Base-by-base conservation (phyloP, 805 yeast genomes). In the Priceomyces haplophilus region DNA sequence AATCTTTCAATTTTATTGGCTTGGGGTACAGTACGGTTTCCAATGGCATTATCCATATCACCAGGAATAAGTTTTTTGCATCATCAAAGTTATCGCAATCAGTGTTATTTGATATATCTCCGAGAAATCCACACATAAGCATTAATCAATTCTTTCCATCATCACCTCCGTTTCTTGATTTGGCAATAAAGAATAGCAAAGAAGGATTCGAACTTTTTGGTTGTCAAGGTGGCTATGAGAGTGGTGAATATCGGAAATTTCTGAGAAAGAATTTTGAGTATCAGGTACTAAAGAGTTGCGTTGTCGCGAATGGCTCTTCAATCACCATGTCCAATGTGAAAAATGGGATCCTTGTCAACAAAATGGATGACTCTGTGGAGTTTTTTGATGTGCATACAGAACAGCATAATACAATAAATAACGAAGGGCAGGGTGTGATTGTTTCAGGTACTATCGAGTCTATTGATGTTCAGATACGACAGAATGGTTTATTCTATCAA, bases 191-290 rank as follows among this genome's bases (percentile, higher is more conserved):
- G n/a, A 11, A 34, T 15, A 40, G 36, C 1, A 34, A 41, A 2
- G 42, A 45, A 17, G 21, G 20, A 6, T 32, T 38, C 2, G 46
- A 47, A 3, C 12, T 64, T 3, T 44, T 58, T 15, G 41, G 59
- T 11, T 59, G 66, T 33, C 67, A 61, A 39, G 72, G 72, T 11
- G 70, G 70, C 1, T 59, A 61, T 43, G 56, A 63, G 19, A 56
- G 62, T 36, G 68, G 70, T 1, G 70, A 67, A 38, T 45, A 61
- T 30, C 42, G 48, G 38, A 50, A 44, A 24, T 19, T 46, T 10
- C 8, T 12, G 5, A 27, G n/a, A 10, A 27, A n/a, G 4, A 7
- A 29, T 7, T 29, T 21, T 8, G 23, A 34, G 17, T 27, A 27
- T 16, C 24, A 16, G 5, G 15, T 25, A 15, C 35, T 41, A 12